Evolutionary conservation across 306 rosid species (phyloP), one percentile per base, ranked within the genome.

Genomic region (Fagus sylvatica): DNA sequence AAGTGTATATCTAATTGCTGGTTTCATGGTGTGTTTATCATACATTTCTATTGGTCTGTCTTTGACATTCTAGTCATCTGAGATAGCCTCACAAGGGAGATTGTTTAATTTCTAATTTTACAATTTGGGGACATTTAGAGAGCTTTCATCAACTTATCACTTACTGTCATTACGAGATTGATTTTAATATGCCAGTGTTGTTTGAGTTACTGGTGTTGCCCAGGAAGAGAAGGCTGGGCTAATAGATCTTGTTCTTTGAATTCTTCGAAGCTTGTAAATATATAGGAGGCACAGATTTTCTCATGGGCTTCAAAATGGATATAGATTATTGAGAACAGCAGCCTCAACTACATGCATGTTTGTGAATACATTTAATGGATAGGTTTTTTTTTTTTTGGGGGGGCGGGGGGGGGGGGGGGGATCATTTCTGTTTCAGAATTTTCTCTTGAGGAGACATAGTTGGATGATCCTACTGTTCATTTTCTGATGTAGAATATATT

Each of bases 1-100:
- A 73, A 65, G 30, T 65, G 6, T 48, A 4, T 48, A 36, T 53
- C 5, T 36, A 66, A 16, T 76, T 81, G 69, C 69, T 69, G 53
- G 9, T 43, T 36, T 56, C 36, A 33, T 71, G 4, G 41, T 41
- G 43, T 57, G 9, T 56, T 81, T 70, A 67, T 64, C 72, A 4
- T 67, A 42, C 8, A 10, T 43, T 66, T 37, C 7, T 32, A n/a
- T 36, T 57, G 57, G 19, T 68, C 71, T 70, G 37, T 59, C 22
- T 12, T 61, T 17, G 49, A 39, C 32, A 65, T 65, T 65, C 13
- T 7, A 7, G 32, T 65, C 33, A 65, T 65, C 49, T 65, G 30
- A 43, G 40, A 13, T 16, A 37, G n/a, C 30, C 30, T 65, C 71
- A 37, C 17, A 65, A 39, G 13, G 15, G 65, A 30, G 16, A n/a